phyloP scores from a whole-genome alignment of 345 rosid genomes.

The Melaleuca quinquenervia region DNA sequence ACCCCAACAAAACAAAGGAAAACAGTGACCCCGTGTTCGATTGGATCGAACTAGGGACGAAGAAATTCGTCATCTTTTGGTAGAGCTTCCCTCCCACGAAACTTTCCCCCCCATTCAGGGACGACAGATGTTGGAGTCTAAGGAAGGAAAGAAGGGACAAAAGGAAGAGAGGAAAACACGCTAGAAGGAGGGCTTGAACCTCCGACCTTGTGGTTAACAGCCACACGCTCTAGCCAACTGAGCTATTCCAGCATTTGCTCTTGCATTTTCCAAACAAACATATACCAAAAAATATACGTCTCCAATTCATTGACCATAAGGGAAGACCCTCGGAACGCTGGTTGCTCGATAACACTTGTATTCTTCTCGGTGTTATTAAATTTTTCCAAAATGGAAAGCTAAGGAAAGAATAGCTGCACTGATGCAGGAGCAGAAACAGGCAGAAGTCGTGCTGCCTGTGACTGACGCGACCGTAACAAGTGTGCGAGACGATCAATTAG shows the following conservation, averaged over 20 bases:
- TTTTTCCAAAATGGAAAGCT: not conserved
- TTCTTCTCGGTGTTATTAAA: not conserved
- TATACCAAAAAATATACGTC: not conserved
- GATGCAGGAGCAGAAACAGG: not conserved
- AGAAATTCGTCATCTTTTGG: not conserved
- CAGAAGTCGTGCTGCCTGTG: not conserved
- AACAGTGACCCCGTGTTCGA: not conserved
- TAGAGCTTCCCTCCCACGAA: not conserved
- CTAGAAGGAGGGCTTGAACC: slow-evolving; percentile 5
- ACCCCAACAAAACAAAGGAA: not conserved
- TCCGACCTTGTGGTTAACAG: slow-evolving; percentile 66
- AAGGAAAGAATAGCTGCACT: not conserved
- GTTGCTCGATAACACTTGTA: not conserved
- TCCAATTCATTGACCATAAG: too few species aligned
- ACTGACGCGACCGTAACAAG: not conserved
- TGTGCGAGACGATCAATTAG: not conserved
- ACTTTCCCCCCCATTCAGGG: not conserved
- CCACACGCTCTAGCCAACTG: slow-evolving; percentile 60
- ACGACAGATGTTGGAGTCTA: not conserved
- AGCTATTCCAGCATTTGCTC: slow-evolving; percentile 32
- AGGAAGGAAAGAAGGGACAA: not conserved
- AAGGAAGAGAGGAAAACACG: not conserved
- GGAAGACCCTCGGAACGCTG: not conserved
- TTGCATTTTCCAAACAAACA: not conserved
- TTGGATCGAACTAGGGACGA: not conserved